Conservation (phyloP, 345 rosid species). For the Populus deltoides region DNA sequence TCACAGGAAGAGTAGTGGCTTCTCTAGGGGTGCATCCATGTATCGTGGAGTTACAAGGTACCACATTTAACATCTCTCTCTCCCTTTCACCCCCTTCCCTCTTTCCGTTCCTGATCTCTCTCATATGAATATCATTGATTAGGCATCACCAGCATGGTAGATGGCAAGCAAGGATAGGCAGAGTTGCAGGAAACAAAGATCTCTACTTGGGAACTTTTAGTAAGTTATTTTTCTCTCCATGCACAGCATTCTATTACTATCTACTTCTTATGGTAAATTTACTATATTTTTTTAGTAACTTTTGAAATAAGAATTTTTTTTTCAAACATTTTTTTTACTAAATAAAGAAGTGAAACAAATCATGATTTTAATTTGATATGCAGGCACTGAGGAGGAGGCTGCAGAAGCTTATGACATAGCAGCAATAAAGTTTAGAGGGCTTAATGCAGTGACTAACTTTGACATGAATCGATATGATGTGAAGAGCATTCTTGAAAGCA, state of each 20-base stretch:
- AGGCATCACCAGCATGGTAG: conserved; percentile 99
- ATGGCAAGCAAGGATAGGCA: conserved; percentile 99
- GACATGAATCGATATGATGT: conserved; percentile 97
- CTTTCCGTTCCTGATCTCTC: background rate
- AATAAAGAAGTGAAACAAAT: background rate
- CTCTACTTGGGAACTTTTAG: conserved; percentile 98
- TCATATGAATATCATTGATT: background rate
- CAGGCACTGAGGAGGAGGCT: conserved; percentile 98
- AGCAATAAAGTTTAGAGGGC: conserved; percentile 90
- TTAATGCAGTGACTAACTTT: conserved; percentile 89
- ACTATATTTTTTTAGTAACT: no score
- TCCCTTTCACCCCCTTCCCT: background rate
- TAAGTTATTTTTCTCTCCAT: conserved; percentile 30
- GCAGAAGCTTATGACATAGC: conserved; percentile 99
- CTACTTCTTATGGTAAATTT: background rate
- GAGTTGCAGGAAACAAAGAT: conserved; percentile 99
- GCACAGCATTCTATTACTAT: background rate
- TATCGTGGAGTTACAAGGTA: conserved; percentile 99
- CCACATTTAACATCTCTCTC: background rate
- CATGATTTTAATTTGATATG: background rate
- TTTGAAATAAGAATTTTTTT: background rate
- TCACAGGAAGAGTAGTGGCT: conserved; percentile 94
- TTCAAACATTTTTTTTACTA: background rate
- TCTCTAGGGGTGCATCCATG: conserved; percentile 99
- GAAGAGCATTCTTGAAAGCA: conserved; percentile 93